phyloP scores from a whole-genome alignment of 129 eudicot species.

The Kitagawia praeruptora region DNA sequence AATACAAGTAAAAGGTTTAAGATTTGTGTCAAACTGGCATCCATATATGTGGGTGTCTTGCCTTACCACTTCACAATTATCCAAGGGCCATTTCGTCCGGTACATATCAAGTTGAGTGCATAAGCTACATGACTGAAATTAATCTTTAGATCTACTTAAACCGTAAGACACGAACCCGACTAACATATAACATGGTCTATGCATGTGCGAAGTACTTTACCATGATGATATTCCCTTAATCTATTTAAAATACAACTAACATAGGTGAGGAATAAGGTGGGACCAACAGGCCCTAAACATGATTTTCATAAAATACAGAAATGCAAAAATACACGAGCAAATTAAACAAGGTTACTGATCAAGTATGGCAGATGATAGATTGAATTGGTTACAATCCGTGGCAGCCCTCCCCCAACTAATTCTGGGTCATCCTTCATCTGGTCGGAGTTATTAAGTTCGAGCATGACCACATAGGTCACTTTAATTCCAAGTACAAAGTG shows the following conservation, averaged over 20 bases:
- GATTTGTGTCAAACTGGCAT: not conserved
- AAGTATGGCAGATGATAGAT: too few relatives aligned
- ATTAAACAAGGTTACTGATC: too few relatives aligned
- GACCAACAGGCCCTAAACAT: too few relatives aligned
- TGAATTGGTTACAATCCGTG: too few relatives aligned
- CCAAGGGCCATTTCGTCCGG: not conserved
- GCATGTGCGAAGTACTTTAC: not conserved
- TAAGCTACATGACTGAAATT: not conserved
- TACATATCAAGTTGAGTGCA: not conserved
- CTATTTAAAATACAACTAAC: not conserved
- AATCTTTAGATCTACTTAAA: not conserved
- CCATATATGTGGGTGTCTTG: not conserved
- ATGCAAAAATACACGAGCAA: too few relatives aligned
- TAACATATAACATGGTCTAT: not conserved
- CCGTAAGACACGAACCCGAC: not conserved
- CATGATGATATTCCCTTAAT: not conserved
- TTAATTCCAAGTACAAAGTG: too few relatives aligned
- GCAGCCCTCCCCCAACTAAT: too few relatives aligned
- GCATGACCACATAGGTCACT: too few relatives aligned
- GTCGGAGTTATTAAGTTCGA: too few relatives aligned
- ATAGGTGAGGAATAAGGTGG: not conserved
- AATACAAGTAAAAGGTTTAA: not conserved
- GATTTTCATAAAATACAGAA: too few relatives aligned
- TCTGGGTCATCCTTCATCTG: too few relatives aligned
- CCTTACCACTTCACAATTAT: not conserved